Evolutionary conservation across 768 basidiomycete genomes (phyloP).

Genomic region (Amanita brunnescens): DNA sequence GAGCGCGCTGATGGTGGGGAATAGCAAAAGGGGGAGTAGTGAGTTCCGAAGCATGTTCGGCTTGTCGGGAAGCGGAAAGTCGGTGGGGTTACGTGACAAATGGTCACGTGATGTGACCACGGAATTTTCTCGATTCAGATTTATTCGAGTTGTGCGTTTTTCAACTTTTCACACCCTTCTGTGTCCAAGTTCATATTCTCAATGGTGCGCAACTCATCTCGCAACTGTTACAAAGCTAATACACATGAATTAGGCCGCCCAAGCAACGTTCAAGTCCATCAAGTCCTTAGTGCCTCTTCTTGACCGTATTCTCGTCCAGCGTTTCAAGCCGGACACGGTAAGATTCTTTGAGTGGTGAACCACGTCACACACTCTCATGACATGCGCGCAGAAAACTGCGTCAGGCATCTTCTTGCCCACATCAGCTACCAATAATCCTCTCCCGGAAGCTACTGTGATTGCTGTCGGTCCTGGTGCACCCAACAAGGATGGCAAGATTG

Average conservation of each 20-base stretch:
- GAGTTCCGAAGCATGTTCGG: background rate
- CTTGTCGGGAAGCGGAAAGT: background rate
- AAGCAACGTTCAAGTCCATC: conserved; percentile 95
- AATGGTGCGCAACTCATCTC: background rate
- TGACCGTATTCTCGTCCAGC: conserved; percentile 95
- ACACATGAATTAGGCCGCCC: conserved; percentile 48
- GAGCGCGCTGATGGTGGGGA: conserved; percentile 28
- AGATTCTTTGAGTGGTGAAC: conserved; percentile 16
- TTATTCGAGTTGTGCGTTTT: background rate
- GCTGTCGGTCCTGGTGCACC: conserved; percentile 93
- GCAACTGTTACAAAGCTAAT: background rate
- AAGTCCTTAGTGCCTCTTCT: conserved; percentile 83
- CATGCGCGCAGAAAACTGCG: conserved; percentile 79
- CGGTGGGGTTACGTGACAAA: background rate
- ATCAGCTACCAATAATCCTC: conserved; percentile 71
- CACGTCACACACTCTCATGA: background rate
- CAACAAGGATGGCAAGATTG: conserved; percentile 71
- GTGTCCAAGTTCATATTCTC: background rate
- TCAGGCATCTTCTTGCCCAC: conserved; percentile 93
- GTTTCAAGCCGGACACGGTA: conserved; percentile 95
- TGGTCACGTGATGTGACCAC: conserved; percentile 3
- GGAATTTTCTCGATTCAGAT: background rate
- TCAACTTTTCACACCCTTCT: background rate
- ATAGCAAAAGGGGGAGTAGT: conserved; percentile 27
- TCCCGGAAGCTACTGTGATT: conserved; percentile 97